A percentile compares a stretch with the other conserved stretches of the same genome.
phyloP scores from a whole-genome alignment of 306 rosid species.

The Comarum palustre region DNA sequence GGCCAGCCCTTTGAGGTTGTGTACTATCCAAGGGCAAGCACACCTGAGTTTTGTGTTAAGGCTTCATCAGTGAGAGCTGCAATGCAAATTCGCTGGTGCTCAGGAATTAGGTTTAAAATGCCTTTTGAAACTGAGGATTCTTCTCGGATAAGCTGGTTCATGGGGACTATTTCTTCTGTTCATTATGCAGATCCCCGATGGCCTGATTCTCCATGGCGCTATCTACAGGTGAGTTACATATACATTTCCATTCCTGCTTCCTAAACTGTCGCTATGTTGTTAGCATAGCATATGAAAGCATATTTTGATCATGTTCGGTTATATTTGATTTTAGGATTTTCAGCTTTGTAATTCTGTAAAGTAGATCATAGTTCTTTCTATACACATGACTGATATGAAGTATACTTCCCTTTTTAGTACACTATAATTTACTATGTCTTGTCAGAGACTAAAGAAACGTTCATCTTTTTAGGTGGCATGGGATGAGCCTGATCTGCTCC shows the following conservation, averaged over 20 bases:
- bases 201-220: conserved; percentile 97
- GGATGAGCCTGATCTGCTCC: conserved; percentile 98
- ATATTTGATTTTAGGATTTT: background rate
- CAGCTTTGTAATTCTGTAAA: background rate
- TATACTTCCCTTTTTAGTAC: background rate
- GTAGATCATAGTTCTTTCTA: conserved; percentile 8
- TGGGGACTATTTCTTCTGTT: conserved; percentile 86
- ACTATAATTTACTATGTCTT: background rate
- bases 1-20: conserved; percentile 76
- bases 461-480: conserved; percentile 59
- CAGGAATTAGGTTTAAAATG: conserved; percentile 96
- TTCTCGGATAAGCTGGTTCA: conserved; percentile 94
- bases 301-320: background rate
- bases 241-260: background rate
- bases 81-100: conserved; percentile 73
- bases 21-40: conserved; percentile 81
- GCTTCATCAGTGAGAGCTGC: conserved; percentile 69
- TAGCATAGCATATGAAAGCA: background rate
- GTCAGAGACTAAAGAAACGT: background rate
- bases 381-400: background rate
- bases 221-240: conserved; percentile 56
- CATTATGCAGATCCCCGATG: conserved; percentile 71
- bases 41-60: conserved; percentile 82
- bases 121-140: conserved; percentile 97
- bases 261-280: conserved; percentile 4